Evolutionary conservation across 305 asterid genomes (phyloP).

Genomic region (Striga hermonthica): DNA sequence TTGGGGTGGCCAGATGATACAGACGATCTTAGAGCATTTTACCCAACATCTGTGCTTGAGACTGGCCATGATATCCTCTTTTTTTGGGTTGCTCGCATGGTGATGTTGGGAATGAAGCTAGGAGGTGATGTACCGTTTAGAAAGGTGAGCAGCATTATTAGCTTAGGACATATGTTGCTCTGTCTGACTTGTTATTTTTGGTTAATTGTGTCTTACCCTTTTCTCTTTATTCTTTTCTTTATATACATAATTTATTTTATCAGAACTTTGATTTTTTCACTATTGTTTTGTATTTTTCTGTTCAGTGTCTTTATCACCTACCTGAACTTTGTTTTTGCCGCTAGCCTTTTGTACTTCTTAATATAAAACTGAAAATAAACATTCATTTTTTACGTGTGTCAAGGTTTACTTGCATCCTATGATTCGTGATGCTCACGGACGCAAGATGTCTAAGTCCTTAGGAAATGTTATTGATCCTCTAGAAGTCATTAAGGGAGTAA

Average conservation of each 20-base stretch:
- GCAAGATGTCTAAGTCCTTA: constrained; percentile 82
- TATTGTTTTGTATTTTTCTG: not conserved
- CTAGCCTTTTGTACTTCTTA: too few species aligned
- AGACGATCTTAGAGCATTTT: constrained; percentile 58
- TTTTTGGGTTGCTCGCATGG: constrained; percentile 90
- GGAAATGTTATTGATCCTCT: constrained; percentile 82
- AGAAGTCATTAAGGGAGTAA: constrained; percentile 69
- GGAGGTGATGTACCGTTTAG: constrained; percentile 78
- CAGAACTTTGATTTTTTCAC: not conserved
- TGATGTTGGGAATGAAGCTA: constrained; percentile 75
- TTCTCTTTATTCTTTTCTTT: too few species aligned
- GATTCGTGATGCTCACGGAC: constrained; percentile 88
- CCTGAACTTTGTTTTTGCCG: too few species aligned
- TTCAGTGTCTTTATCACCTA: not conserved
- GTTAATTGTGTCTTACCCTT: too few species aligned
- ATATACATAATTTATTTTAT: not conserved
- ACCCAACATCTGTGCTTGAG: constrained; percentile 81
- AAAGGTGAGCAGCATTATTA: constrained; percentile 40
- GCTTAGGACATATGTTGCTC: too few species aligned
- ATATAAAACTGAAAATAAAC: constrained; percentile 11
- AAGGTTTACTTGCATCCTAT: constrained; percentile 85
- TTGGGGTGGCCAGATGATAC: constrained; percentile 86
- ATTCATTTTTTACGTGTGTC: constrained; percentile 19
- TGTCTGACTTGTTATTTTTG: too few species aligned
- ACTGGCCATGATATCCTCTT: constrained; percentile 84